Conservation (phyloP, 106 monocot genomes). For the Acorus calamus region DNA sequence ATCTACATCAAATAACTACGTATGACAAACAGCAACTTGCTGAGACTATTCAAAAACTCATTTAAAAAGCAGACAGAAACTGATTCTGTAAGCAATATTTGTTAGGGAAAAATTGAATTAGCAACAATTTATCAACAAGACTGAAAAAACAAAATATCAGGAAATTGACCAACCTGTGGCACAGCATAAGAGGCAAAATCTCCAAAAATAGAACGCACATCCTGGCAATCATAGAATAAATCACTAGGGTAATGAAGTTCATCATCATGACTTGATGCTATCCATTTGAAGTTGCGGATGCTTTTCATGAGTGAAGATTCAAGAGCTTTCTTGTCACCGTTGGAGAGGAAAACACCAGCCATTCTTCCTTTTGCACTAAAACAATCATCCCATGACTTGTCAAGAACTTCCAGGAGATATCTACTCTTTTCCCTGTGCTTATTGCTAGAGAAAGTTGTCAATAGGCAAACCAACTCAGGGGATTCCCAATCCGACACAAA, state of each 20-base stretch:
- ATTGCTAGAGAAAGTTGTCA: constrained; percentile 54
- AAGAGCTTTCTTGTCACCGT: constrained; percentile 14
- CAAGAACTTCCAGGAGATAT: constrained; percentile 88
- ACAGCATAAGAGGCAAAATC: constrained; percentile 63
- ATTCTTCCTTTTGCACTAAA: constrained; percentile 37
- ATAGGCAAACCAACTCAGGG: constrained; percentile 53
- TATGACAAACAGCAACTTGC: background rate
- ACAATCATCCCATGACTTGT: constrained; percentile 83
- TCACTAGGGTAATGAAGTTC: constrained; percentile 68
- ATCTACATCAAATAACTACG: background rate
- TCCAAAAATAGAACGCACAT: constrained; percentile 65
- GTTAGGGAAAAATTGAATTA: too few relatives aligned
- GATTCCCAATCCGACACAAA: constrained; percentile 80
- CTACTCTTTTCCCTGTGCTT: constrained; percentile 47
- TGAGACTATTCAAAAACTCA: too few relatives aligned
- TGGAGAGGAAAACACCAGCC: constrained; percentile 3
- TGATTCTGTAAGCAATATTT: too few relatives aligned
- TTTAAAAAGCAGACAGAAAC: too few relatives aligned
- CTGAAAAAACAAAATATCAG: background rate
- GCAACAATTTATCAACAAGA: too few relatives aligned
- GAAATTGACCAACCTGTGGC: constrained; percentile 52
- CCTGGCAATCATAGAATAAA: constrained; percentile 68
- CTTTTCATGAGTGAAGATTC: constrained; percentile 61
- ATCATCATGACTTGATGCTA: constrained; percentile 51
- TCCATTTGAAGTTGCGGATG: constrained; percentile 51